Percentiles rank a stretch among this genome's conserved stretches.
Conservation (phyloP, 2,329 filamentous ascomycete species). For the Lasiodiplodia sp. region DNA sequence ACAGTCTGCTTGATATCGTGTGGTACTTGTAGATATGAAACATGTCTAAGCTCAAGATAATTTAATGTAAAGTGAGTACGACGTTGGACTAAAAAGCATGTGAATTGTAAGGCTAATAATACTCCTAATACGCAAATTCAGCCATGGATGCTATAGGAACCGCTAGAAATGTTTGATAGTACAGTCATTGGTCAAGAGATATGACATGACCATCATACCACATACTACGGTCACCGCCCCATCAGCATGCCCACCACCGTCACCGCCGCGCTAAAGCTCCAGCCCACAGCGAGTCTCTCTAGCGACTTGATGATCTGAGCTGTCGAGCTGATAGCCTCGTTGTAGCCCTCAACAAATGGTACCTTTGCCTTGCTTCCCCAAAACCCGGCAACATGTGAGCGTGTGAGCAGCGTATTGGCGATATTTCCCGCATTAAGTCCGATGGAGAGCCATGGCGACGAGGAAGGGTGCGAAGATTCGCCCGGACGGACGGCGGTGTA, state of each 20-base stretch:
- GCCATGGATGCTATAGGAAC: not conserved
- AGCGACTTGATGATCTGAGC: conserved; percentile 9
- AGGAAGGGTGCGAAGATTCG: not conserved
- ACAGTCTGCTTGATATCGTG: too few relatives aligned
- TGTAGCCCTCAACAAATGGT: conserved; percentile 47
- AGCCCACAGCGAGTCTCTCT: conserved; percentile 12
- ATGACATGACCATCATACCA: not conserved
- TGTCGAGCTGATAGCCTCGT: conserved; percentile 41
- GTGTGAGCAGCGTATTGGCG: conserved; percentile 32
- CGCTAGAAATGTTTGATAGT: not conserved
- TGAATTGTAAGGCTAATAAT: too few relatives aligned
- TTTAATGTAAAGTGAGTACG: too few relatives aligned
- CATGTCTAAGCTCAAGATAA: too few relatives aligned
- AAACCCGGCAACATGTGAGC: conserved; percentile 41
- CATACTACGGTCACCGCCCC: not conserved
- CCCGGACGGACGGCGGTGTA: conserved; percentile 29
- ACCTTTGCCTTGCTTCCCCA: conserved; percentile 44
- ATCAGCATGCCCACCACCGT: conserved; percentile 2
- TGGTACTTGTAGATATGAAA: too few relatives aligned
- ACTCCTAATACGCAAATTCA: too few relatives aligned
- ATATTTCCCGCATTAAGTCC: conserved; percentile 34
- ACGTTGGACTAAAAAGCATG: too few relatives aligned
- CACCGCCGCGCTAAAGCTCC: conserved; percentile 3
- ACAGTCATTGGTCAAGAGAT: not conserved
- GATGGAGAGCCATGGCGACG: conserved; percentile 22